A percentile compares a stretch with the other conserved stretches of the same genome.
Conservation (phyloP, 2,329 filamentous ascomycete genomes). For the Scorias spongiosa region DNA sequence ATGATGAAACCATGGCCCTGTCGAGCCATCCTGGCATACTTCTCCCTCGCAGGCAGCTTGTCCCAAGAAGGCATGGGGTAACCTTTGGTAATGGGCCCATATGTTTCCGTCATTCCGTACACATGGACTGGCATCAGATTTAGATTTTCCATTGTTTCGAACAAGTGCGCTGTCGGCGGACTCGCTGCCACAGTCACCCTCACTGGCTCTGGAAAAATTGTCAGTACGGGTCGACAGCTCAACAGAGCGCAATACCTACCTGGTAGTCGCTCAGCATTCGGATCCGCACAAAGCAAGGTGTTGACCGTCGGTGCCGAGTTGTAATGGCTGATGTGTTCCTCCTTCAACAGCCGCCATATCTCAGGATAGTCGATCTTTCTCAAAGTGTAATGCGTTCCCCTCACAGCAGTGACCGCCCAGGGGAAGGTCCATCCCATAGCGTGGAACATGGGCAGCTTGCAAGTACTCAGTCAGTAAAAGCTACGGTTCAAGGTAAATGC, state of each 20-base stretch:
- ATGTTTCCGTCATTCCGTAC: slow-evolving; percentile 78
- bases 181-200: slow-evolving; percentile 84
- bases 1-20: slow-evolving; percentile 88
- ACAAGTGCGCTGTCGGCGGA: slow-evolving; percentile 77
- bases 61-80: slow-evolving; percentile 82
- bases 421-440: slow-evolving; percentile 36
- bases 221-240: slow-evolving; percentile 38
- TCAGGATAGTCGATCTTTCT: slow-evolving; percentile 88
- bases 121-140: slow-evolving; percentile 88
- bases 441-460: slow-evolving; percentile 83
- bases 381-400: slow-evolving; percentile 89
- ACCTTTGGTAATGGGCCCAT: slow-evolving; percentile 88
- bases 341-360: slow-evolving; percentile 78
- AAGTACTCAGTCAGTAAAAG: slow-evolving; percentile 44
- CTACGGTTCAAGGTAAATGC: neutral
- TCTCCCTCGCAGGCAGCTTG: slow-evolving; percentile 54
- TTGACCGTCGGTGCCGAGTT: slow-evolving; percentile 95
- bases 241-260: slow-evolving; percentile 51
- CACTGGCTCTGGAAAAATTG: slow-evolving; percentile 46
- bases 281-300: slow-evolving; percentile 70
- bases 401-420: slow-evolving; percentile 70
- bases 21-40: slow-evolving; percentile 78
- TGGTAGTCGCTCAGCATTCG: slow-evolving; percentile 56
- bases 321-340: slow-evolving; percentile 83
- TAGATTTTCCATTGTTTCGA: slow-evolving; percentile 77